Base-by-base conservation (phyloP, 768 basidiomycete genomes). In the Jaapia argillacea region DNA sequence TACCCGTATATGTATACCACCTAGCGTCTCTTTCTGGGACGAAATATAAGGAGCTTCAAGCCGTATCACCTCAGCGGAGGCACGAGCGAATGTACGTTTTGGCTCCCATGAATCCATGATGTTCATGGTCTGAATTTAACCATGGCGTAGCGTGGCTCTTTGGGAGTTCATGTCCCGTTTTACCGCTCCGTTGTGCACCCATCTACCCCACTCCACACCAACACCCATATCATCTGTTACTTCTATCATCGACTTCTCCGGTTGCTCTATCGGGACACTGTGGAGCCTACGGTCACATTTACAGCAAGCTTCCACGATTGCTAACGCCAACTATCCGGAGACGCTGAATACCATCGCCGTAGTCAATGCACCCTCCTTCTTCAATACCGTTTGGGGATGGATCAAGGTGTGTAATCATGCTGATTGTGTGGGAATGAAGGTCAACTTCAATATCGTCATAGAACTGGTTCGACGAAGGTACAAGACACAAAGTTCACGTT, bases 351-450 rank as follows among this genome's bases (percentile, higher is more conserved):
- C 72, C 26, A 74, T 81, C 51, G 79, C 70, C 7, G 61, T 91
- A 43, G 78, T 91, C 43, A 89, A 90, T 50, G 79, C 85, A 0
- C 88, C 89, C 0, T 66, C 76, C 0, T 91, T 88, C 67, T 91
- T 91, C 59, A 75, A 81, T 2, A 85, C 80, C 2, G 67, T 90
- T 6, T 91, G 87, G 87, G 71, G 70, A 24, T 90, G 87, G 87
- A 70, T 90, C 56, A 86, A 85, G 68, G 81, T 78, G 45, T 31
- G 63, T 46, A 40, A 18, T 16, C 10, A 35, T 20, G 26, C 4
- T 47, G 44, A 45, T 44, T 44, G 43, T 37, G 23, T 35, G 2
- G 40, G 49, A 24, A 49, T 40, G 31, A 39, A 43, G 25, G 40
- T 21, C 14, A 43, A 5, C 21, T 6, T 3, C 36, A 22, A 26